phyloP scores from a whole-genome alignment of 768 basidiomycete species.

The Leccinum longicurvipes region DNA sequence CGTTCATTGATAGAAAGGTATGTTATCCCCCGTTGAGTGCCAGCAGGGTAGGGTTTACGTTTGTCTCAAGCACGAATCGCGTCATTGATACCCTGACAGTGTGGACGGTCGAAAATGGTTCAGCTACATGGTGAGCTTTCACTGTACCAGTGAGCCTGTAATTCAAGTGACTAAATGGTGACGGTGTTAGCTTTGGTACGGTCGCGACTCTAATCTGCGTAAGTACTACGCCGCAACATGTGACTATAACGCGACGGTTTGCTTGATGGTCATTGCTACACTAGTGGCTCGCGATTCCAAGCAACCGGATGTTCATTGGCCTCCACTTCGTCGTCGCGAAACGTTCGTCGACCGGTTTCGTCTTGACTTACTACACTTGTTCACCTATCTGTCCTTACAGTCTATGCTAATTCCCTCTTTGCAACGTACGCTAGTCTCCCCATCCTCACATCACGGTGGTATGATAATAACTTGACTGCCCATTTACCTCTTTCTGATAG shows the following conservation, averaged over 20 bases:
- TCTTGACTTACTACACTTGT: not conserved
- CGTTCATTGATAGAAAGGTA: conserved; percentile 37
- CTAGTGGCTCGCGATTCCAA: conserved; percentile 22
- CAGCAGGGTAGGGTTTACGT: not conserved
- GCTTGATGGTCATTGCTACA: not conserved
- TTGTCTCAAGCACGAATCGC: conserved; percentile 16
- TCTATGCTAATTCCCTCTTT: conserved; percentile 26
- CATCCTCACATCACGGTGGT: not conserved
- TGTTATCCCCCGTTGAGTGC: not conserved
- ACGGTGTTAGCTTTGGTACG: conserved; percentile 11
- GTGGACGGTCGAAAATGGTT: conserved; percentile 24
- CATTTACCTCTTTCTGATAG: not conserved
- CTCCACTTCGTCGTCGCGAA: conserved; percentile 24
- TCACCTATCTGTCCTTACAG: not conserved
- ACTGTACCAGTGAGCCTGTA: not conserved
- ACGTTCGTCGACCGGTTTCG: conserved; percentile 8
- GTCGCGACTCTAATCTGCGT: conserved; percentile 20
- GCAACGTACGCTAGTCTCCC: conserved; percentile 17
- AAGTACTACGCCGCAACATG: not conserved
- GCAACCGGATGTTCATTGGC: conserved; percentile 24
- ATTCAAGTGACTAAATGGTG: not conserved
- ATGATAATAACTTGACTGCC: not conserved
- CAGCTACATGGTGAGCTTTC: conserved; percentile 17
- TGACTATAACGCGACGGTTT: not conserved
- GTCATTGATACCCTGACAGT: conserved; percentile 20